Conservation (phyloP, 2,329 filamentous ascomycete genomes). For the Pezicula carpinea region DNA sequence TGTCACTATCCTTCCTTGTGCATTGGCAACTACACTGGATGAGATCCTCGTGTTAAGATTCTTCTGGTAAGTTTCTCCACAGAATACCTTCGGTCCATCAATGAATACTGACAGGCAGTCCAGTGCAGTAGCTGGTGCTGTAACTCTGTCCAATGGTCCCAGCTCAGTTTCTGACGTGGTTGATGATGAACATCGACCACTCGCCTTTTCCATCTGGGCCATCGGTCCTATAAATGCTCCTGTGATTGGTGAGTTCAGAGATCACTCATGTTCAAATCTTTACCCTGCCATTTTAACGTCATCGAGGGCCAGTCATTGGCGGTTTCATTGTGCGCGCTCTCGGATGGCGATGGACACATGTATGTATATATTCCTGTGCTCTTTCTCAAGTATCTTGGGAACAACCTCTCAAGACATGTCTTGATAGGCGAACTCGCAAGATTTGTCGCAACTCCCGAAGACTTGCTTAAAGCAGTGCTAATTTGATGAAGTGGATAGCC, state of each 20-base stretch:
- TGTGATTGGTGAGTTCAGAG: slow-evolving; percentile 44
- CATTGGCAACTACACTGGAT: slow-evolving; percentile 60
- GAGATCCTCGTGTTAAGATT: slow-evolving; percentile 70
- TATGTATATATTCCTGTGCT: no score
- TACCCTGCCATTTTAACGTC: no score
- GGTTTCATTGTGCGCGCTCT: slow-evolving; percentile 74
- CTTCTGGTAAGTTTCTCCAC: slow-evolving; percentile 50
- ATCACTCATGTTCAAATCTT: no score
- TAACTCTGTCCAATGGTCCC: slow-evolving; percentile 78
- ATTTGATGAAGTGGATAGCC: slow-evolving; percentile 74
- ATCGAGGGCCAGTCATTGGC: slow-evolving; percentile 66
- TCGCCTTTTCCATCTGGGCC: slow-evolving; percentile 79
- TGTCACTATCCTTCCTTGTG: slow-evolving; percentile 67
- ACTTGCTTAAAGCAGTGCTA: no score
- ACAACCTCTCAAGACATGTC: no score
- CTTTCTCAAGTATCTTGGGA: no score
- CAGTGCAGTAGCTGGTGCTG: slow-evolving; percentile 65
- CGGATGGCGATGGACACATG: slow-evolving; percentile 89
- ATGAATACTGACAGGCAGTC: slow-evolving; percentile 19
- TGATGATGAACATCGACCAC: slow-evolving; percentile 69
- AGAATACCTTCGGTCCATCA: not conserved
- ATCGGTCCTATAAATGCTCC: slow-evolving; percentile 71
- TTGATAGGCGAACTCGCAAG: no score
- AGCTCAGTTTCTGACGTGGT: slow-evolving; percentile 81
- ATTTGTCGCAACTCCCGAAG: no score